Conservation (phyloP, 192 early-diverging fungal species). For the Coemansia sp. region DNA sequence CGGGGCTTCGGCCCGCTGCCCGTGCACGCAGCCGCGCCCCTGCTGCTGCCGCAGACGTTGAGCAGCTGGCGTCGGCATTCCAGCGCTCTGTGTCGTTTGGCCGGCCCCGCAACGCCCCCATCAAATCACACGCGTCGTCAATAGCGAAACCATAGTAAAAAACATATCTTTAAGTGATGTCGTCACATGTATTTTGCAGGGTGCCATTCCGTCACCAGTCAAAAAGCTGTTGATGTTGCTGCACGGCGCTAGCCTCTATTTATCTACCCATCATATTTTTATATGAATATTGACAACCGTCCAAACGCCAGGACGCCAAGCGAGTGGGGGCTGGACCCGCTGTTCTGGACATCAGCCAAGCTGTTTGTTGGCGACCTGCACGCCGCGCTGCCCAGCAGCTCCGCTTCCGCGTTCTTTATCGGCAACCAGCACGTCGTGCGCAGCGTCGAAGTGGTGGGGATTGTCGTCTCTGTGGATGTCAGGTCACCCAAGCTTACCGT, state of each 20-base stretch:
- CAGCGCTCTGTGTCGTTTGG: conserved; percentile 41
- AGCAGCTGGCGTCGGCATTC: conserved; percentile 23
- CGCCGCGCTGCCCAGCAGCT: conserved; percentile 15
- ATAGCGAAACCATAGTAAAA: not conserved
- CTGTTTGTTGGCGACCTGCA: conserved; percentile 46
- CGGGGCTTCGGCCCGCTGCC: conserved; percentile 14
- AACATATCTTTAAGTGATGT: too few species aligned
- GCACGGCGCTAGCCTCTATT: not conserved
- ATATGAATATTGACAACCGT: conserved; percentile 12
- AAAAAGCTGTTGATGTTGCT: too few species aligned
- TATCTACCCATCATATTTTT: not conserved
- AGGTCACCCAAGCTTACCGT: conserved; percentile 21
- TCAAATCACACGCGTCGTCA: not conserved
- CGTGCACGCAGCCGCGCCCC: not conserved
- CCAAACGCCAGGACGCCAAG: conserved; percentile 8
- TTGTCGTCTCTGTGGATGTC: conserved; percentile 31
- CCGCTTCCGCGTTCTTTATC: conserved; percentile 31
- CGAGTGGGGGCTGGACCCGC: conserved; percentile 46
- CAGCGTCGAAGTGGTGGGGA: conserved; percentile 42
- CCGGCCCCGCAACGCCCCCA: not conserved
- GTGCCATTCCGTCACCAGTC: too few species aligned
- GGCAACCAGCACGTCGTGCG: conserved; percentile 31
- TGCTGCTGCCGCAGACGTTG: conserved; percentile 28
- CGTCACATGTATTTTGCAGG: too few species aligned
- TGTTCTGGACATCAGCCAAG: conserved; percentile 47